Conservation (phyloP, 2,329 filamentous ascomycete species). For the Lasiodiplodia sp. region DNA sequence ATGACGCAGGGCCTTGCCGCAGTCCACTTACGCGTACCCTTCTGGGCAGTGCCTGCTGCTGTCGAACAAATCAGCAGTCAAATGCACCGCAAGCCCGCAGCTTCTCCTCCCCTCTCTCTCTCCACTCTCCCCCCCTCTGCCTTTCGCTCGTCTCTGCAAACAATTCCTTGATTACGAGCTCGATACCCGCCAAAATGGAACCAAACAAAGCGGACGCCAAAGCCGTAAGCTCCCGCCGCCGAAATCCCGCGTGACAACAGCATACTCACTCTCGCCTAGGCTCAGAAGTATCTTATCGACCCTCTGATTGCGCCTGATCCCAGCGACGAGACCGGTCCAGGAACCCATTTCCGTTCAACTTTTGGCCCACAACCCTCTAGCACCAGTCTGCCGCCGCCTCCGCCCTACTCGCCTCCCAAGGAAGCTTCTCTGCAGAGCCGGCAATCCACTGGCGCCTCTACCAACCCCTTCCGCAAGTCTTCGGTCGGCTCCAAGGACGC, state of each 20-base stretch:
- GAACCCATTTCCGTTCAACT: constrained; percentile 59
- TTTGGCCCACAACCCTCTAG: constrained; percentile 33
- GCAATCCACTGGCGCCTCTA: constrained; percentile 48
- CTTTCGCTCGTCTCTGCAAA: background rate
- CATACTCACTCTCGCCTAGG: constrained; percentile 53
- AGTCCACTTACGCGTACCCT: background rate
- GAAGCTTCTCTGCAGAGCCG: constrained; percentile 37
- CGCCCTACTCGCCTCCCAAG: constrained; percentile 35
- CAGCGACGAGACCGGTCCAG: constrained; percentile 71
- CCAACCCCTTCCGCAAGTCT: constrained; percentile 53
- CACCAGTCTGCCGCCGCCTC: constrained; percentile 1
- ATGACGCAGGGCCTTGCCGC: constrained; percentile 27
- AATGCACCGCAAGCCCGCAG: constrained; percentile 11
- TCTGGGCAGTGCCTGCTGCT: constrained; percentile 11
- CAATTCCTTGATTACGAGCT: background rate
- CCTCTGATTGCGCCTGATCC: constrained; percentile 73
- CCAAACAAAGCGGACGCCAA: constrained; percentile 22
- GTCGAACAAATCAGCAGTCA: constrained; percentile 18
- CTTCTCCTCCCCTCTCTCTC: background rate
- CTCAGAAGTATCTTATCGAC: constrained; percentile 71
- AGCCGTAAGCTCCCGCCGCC: constrained; percentile 23
- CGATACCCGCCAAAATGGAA: constrained; percentile 17
- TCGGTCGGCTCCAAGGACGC: constrained; percentile 34
- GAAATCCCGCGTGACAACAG: background rate
- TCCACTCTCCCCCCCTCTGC: background rate